Conservation (phyloP, 1,284 basidiomycete genomes). For the Cutaneotrichosporon arboriforme region DNA sequence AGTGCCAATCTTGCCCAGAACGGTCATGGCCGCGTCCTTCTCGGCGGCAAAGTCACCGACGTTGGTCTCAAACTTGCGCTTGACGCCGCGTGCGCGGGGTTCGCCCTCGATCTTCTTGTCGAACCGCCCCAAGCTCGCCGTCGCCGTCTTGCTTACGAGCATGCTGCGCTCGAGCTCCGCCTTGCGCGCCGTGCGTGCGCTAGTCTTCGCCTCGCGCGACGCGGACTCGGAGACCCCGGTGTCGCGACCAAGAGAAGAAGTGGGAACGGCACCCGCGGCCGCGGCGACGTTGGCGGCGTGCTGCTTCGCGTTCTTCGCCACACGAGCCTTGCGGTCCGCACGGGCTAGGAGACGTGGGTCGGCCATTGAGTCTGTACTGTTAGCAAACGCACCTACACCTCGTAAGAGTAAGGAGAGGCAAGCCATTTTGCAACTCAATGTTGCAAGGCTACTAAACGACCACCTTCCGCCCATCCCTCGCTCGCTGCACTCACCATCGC, state of each 20-base stretch:
- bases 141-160: conserved; percentile 72
- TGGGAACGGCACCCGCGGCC: conserved; percentile 39
- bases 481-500: conserved; percentile 62
- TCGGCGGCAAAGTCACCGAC: conserved; percentile 54
- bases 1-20: conserved; percentile 71
- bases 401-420: background rate
- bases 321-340: conserved; percentile 58
- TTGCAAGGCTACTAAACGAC: too few species aligned
- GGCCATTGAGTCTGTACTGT: conserved; percentile 55
- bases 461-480: background rate
- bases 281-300: conserved; percentile 71
- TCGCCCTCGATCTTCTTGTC: conserved; percentile 87
- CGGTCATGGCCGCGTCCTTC: conserved; percentile 64
- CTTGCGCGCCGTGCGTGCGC: conserved; percentile 58
- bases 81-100: conserved; percentile 77
- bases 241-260: conserved; percentile 14
- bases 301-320: conserved; percentile 62
- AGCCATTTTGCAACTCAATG: too few species aligned
- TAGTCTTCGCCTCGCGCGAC: conserved; percentile 24
- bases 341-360: conserved; percentile 83
- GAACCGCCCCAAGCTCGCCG: conserved; percentile 86
- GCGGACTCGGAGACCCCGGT: conserved; percentile 8
- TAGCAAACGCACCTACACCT: background rate
- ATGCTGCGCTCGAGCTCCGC: conserved; percentile 70
- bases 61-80: conserved; percentile 70